Percentiles rank a stretch among this genome's conserved stretches.
Evolutionary conservation across 306 rosid species (phyloP).

Genomic region (Sicyos edulis): DNA sequence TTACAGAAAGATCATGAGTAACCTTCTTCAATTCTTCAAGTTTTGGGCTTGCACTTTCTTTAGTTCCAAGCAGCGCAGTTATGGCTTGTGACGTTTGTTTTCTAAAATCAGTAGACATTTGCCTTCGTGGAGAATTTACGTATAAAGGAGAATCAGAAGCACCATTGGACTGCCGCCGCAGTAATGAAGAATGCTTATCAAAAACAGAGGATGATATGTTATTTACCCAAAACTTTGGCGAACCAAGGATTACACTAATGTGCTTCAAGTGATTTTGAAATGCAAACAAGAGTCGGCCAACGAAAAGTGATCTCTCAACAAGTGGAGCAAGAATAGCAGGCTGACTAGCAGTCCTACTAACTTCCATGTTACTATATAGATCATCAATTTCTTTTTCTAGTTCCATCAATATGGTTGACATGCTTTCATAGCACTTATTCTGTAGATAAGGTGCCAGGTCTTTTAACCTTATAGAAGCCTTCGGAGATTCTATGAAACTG

Average conservation of each 20-base stretch:
- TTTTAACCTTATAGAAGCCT: slow-evolving; percentile 76
- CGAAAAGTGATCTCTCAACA: slow-evolving; percentile 78
- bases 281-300: slow-evolving; percentile 86
- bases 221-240: slow-evolving; percentile 78
- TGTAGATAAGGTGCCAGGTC: slow-evolving; percentile 69
- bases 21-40: slow-evolving; percentile 61
- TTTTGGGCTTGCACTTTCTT: slow-evolving; percentile 69
- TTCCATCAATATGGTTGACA: slow-evolving; percentile 55
- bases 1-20: slow-evolving; percentile 70
- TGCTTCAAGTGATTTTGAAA: slow-evolving; percentile 80
- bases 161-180: slow-evolving; percentile 55
- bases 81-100: slow-evolving; percentile 57
- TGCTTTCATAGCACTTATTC: slow-evolving; percentile 60
- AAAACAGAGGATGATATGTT: slow-evolving; percentile 41
- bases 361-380: slow-evolving; percentile 48
- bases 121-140: slow-evolving; percentile 50
- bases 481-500: slow-evolving; percentile 86
- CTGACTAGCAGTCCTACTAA: slow-evolving; percentile 31
- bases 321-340: slow-evolving; percentile 38
- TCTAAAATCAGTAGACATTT: slow-evolving; percentile 33
- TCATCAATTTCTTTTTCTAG: slow-evolving; percentile 54
- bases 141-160: slow-evolving; percentile 46
- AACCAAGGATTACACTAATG: slow-evolving; percentile 75
- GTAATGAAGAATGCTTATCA: slow-evolving; percentile 53
- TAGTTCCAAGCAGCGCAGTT: slow-evolving; percentile 71